Percentiles rank a stretch among this genome's conserved stretches.
Evolutionary conservation across 2,329 filamentous ascomycete genomes (phyloP).

Genomic region (Trichoderma lentiforme): DNA sequence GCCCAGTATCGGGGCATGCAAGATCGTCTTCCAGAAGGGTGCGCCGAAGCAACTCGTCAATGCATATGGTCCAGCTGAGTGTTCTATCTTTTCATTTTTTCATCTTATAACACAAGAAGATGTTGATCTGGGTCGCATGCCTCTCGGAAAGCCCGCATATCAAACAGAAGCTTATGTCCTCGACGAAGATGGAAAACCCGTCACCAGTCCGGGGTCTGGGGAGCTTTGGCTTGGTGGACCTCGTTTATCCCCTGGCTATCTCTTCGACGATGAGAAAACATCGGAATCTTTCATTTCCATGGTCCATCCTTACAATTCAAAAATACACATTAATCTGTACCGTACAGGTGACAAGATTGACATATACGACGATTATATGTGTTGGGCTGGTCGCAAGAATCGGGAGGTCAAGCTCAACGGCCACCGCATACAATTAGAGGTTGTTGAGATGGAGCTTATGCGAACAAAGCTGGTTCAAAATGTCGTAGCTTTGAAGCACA

Average conservation of each 20-base stretch:
- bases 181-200: neutral
- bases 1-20: neutral
- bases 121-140: neutral
- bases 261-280: neutral
- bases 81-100: neutral
- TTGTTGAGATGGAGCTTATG: neutral
- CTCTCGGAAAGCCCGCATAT: neutral
- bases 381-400: neutral
- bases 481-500: neutral
- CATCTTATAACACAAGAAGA: neutral
- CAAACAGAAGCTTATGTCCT: neutral
- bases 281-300: neutral
- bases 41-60: neutral
- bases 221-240: neutral
- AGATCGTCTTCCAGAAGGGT: neutral
- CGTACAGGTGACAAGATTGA: neutral
- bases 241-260: neutral
- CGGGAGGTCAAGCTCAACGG: neutral
- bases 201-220: neutral
- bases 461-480: neutral
- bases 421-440: neutral
- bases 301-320: neutral
- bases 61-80: neutral
- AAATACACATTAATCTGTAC: neutral
- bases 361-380: neutral